Evolutionary conservation across 257 asterid genomes (phyloP), one percentile per base, ranked within the genome.

Genomic region (Sherardia arvensis): DNA sequence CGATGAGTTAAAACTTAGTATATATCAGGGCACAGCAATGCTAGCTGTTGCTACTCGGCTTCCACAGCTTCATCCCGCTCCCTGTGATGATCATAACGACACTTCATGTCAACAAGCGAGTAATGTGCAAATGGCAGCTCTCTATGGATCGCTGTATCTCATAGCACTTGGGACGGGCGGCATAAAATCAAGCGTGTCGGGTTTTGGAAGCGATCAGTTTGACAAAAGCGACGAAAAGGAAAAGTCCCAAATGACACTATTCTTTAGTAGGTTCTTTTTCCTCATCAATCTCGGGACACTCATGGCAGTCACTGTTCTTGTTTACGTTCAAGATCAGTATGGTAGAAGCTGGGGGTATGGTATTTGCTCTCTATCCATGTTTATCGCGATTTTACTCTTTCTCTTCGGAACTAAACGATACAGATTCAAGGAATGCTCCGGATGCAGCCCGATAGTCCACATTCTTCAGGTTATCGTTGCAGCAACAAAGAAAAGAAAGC

Each of bases 191-290:
- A 78, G 82, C 21, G 77, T 81, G 11, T 81, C 80, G 1, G 84
- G 80, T 17, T 81, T 81, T 57, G 77, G 84, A 1, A 73, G 25
- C 29, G 62, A 58, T 6, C 62, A 58, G 43, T 58, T 58, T 8
- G 62, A 58, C 34, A 21, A 58, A 17, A 28, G 18, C 0, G 73
- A 76, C 30, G 74, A 66, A 8, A 64, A 28, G 49, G 87, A 78
- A 28, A 81, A 48, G 49, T n/a, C 71, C 7, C 66, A 74, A 54
- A 74, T 76, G 82, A 55, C 55, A 21, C 67, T 56, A 5, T 81
- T 81, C 65, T 81, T 81, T 29, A 71, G 73, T 22, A 73, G 82
- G 62, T 78, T 81, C 77, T 76, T 81, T 71, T 81, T 78, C 71
- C 73, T 78, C 55, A 61, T 78, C 5, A 78, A 80, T 47, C 17